Percentiles rank a stretch among this genome's conserved stretches.
Evolutionary conservation across 2,329 filamentous ascomycete species (phyloP).

Genomic region (Shiraia sp.): DNA sequence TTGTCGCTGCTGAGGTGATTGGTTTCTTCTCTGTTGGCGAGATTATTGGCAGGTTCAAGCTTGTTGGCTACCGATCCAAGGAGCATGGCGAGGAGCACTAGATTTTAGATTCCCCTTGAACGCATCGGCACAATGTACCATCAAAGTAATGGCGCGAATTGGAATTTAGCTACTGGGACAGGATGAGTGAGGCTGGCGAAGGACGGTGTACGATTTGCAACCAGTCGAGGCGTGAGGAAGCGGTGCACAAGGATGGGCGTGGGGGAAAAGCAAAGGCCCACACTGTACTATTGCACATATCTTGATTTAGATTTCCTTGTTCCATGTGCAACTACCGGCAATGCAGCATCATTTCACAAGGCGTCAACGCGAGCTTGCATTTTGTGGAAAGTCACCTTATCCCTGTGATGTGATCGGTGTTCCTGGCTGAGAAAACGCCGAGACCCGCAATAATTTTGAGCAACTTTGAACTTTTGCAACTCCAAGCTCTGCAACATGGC

Average conservation of each 20-base stretch:
- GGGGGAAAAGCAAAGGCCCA: too few relatives aligned
- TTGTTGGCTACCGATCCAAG: constrained; percentile 75
- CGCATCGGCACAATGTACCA: neutral
- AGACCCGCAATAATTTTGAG: constrained; percentile 24
- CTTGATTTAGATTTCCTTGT: constrained; percentile 45
- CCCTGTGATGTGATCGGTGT: too few relatives aligned
- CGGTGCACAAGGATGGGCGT: constrained; percentile 21
- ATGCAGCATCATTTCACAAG: too few relatives aligned
- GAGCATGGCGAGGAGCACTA: constrained; percentile 28
- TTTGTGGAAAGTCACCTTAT: too few relatives aligned
- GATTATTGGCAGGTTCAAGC: constrained; percentile 94
- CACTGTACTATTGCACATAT: constrained; percentile 48
- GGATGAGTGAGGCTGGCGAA: constrained; percentile 5
- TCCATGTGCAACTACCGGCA: constrained; percentile 37
- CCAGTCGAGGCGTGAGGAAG: constrained; percentile 14
- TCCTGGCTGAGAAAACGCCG: constrained; percentile 19
- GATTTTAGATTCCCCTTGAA: neutral
- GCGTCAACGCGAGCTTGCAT: too few relatives aligned
- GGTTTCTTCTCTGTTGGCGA: constrained; percentile 98
- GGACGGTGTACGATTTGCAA: constrained; percentile 24
- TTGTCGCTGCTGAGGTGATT: constrained; percentile 82
- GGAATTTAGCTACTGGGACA: neutral
- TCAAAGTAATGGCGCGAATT: neutral
- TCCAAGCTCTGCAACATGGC: neutral
- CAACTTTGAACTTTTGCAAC: constrained; percentile 22